Evolutionary conservation across 345 rosid genomes (phyloP), one percentile per base, ranked within the genome.

Genomic region (Iberis pinnata): DNA sequence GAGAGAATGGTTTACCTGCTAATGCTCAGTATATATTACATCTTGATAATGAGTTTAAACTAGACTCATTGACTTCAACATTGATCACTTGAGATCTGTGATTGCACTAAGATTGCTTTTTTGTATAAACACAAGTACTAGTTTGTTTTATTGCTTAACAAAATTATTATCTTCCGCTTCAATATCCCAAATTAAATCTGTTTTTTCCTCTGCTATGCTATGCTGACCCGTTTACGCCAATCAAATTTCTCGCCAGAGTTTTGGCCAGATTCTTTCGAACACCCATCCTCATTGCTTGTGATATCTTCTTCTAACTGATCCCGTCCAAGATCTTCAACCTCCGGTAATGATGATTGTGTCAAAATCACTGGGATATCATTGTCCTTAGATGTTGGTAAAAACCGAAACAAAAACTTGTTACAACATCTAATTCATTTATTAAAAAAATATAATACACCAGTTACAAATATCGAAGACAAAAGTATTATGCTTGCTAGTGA

Each of bases 171-270:
- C 75, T 0, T 75, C 92, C 10, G 77, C 94, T 60, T 84, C 97
- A 18, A 86, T 75, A 70, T 86, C 95, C 97, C 97, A 89, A 65
- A 77, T 76, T 52, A 89, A 52, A 61, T 76, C 85, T 40, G 77
- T 90, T 12, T 81, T 90, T 67, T 86, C 33, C 10, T 29, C 33
- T 29, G 90, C 13, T 72, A 82, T 0, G 69, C 71, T 29, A 69
- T 60, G 65, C 71, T 70, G 35, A 80, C 62, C 61, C 67, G 74
- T 71, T 70, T 81, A 0, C 37, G 75, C 72, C 80, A 56, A 68
- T 77, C 80, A 36, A 67, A 70, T 48, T 68, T 69, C 63, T 71
- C 71, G 10, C 39, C 3, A 2, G 39, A 59, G 37, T 74, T 73
- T 58, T 46, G 44, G 5, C 48, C 56, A 9, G 20, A 27, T 27